Percentiles rank a stretch among this genome's conserved stretches.
Conservation (phyloP, 1,284 basidiomycete genomes). For the Pseudozyma tsukubaensis region DNA sequence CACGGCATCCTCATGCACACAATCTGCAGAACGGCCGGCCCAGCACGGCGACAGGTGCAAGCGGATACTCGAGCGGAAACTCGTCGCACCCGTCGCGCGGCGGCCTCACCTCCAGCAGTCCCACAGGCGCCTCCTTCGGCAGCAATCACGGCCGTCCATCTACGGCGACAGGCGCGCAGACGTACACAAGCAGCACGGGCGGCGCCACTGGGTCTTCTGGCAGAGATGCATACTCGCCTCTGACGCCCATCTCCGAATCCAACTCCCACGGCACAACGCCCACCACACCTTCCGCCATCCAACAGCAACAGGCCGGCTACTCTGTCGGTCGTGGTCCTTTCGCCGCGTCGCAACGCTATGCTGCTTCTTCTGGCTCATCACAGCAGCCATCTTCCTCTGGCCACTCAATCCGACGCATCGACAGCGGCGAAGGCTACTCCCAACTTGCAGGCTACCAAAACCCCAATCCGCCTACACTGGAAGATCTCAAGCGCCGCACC, state of each 20-base stretch:
- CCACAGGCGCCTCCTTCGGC: slow-evolving; percentile 36
- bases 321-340: slow-evolving; percentile 61
- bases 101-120: slow-evolving; percentile 29
- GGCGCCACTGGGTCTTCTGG: neutral
- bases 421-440: slow-evolving; percentile 48
- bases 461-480: slow-evolving; percentile 45
- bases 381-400: slow-evolving; percentile 21
- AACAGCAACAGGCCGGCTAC: slow-evolving; percentile 49
- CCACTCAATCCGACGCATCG: slow-evolving; percentile 32
- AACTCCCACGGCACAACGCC: slow-evolving; percentile 44
- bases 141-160: slow-evolving; percentile 32
- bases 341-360: slow-evolving; percentile 32
- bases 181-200: slow-evolving; percentile 19
- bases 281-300: slow-evolving; percentile 33
- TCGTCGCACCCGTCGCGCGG: slow-evolving; percentile 11
- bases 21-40: slow-evolving; percentile 32
- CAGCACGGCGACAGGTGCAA: slow-evolving; percentile 56
- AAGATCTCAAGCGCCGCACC: slow-evolving; percentile 61
- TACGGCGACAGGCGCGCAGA: slow-evolving; percentile 43
- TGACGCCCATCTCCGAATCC: slow-evolving; percentile 56
- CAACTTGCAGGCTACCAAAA: slow-evolving; percentile 25
- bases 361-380: slow-evolving; percentile 28
- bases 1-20: slow-evolving; percentile 21
- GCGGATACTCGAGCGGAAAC: slow-evolving; percentile 20
- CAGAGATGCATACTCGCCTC: slow-evolving; percentile 32